Percentiles rank a stretch among this genome's conserved stretches.
phyloP scores from a whole-genome alignment of 257 asterid species.

The Capsicum pubescens region DNA sequence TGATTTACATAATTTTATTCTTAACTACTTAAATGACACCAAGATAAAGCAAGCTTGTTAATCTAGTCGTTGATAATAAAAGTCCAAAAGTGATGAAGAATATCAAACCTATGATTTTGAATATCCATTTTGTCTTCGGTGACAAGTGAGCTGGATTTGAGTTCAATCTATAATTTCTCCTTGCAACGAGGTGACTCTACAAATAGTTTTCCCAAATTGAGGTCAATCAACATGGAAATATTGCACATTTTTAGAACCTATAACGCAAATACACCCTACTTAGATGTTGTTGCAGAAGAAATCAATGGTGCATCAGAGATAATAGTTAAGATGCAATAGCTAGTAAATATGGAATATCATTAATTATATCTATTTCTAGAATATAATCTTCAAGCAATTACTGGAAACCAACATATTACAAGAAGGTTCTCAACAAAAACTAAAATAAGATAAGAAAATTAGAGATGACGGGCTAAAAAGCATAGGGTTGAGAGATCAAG shows the following conservation, averaged over 20 bases:
- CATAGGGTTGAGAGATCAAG: neutral
- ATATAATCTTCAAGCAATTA: neutral
- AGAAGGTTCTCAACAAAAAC: neutral
- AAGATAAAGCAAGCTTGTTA: neutral
- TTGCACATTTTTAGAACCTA: slow-evolving; percentile 91
- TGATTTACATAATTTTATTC: neutral
- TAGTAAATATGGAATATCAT: neutral
- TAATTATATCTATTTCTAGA: neutral
- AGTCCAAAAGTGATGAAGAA: neutral
- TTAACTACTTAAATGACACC: slow-evolving; percentile 8
- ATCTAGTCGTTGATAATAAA: neutral
- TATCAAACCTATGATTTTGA: slow-evolving; percentile 63
- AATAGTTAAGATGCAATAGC: neutral
- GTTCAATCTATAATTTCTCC: slow-evolving; percentile 74
- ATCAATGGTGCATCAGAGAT: neutral
- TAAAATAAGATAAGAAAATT: neutral
- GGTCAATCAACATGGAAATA: slow-evolving; percentile 71
- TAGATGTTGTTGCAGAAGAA: slow-evolving; percentile 19
- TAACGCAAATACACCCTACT: slow-evolving; percentile 15
- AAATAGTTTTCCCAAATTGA: slow-evolving; percentile 68
- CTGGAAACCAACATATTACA: neutral
- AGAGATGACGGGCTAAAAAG: neutral
- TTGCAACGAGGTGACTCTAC: slow-evolving; percentile 81
- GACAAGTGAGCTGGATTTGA: slow-evolving; percentile 45
- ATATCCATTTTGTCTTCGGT: slow-evolving; percentile 62